These are phyloP conservation scores for Aotearoamyces nothofagi DNA, from an alignment of 2,329 filamentous ascomycete genomes.

Conservation along the genomic window DNA sequence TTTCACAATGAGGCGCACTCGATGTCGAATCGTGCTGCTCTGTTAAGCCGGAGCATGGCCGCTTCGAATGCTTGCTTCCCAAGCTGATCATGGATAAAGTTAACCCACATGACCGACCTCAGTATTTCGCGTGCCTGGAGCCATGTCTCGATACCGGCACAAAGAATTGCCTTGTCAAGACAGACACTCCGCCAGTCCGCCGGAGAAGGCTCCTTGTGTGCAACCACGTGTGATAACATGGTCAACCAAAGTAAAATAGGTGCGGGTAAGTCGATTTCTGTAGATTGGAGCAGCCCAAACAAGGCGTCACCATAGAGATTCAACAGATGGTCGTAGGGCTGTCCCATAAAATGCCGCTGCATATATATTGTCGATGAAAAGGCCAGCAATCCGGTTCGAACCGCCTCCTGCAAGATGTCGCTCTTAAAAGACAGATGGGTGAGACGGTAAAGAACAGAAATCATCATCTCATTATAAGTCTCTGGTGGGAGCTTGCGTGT, in stretches of 20 bases:
- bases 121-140: conserved; percentile 12
- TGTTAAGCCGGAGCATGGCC: too few species aligned
- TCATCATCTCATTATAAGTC: conserved; percentile 19
- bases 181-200: conserved; percentile 9
- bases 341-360: conserved; percentile 16
- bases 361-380: conserved; percentile 25
- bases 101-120: conserved; percentile 19
- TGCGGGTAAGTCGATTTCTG: too few species aligned
- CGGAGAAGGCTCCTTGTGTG: too few species aligned
- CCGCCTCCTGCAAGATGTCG: conserved; percentile 19
- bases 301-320: conserved; percentile 7
- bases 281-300: conserved; percentile 2
- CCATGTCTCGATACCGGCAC: conserved; percentile 7
- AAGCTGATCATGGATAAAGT: conserved; percentile 16
- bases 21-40: too few species aligned
- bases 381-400: conserved; percentile 24
- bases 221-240: conserved; percentile 9
- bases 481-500: conserved; percentile 10
- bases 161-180: conserved; percentile 6
- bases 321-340: conserved; percentile 9
- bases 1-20: too few species aligned
- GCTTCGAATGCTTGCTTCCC: conserved; percentile 17
- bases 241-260: conserved; percentile 12
- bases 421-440: conserved; percentile 18
- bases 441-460: conserved; percentile 25